These are phyloP conservation scores for Coemansia asiatica DNA, from an alignment of 192 early-diverging fungal species.

Conservation along the genomic window DNA sequence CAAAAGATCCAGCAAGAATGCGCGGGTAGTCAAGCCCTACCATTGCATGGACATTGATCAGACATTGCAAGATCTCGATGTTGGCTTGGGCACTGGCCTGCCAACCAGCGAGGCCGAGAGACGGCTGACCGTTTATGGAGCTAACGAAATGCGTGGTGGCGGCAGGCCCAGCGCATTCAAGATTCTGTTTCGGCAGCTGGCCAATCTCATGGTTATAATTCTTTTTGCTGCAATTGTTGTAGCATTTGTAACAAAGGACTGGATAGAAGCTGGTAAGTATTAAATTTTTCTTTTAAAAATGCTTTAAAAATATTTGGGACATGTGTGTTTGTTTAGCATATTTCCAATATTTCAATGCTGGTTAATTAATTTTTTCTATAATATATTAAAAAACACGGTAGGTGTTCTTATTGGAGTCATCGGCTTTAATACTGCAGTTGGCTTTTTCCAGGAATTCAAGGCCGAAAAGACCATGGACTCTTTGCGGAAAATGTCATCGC, in stretches of 20 bases:
- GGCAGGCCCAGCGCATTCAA: slow-evolving; percentile 65
- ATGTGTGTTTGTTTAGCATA: too few relatives aligned
- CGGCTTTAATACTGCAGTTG: slow-evolving; percentile 83
- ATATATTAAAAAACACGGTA: slow-evolving; percentile 17
- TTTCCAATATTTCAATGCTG: neutral
- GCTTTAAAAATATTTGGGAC: too few relatives aligned
- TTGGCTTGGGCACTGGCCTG: slow-evolving; percentile 45
- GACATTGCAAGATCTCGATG: slow-evolving; percentile 30
- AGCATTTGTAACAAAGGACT: slow-evolving; percentile 67
- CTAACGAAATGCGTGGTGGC: slow-evolving; percentile 68
- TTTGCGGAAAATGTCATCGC: slow-evolving; percentile 82
- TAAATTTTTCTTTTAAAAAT: neutral
- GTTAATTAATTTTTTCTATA: neutral
- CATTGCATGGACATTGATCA: slow-evolving; percentile 39
- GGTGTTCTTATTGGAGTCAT: slow-evolving; percentile 81
- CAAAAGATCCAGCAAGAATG: slow-evolving; percentile 10
- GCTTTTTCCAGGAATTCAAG: slow-evolving; percentile 94
- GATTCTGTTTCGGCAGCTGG: slow-evolving; percentile 63
- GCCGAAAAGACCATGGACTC: slow-evolving; percentile 95
- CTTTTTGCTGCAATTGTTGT: slow-evolving; percentile 66
- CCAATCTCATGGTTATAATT: slow-evolving; percentile 67
- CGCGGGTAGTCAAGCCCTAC: slow-evolving; percentile 32
- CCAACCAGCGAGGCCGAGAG: slow-evolving; percentile 49
- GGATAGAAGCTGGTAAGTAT: slow-evolving; percentile 57
- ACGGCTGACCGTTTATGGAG: slow-evolving; percentile 50